Base-by-base conservation (phyloP, 192 early-diverging fungal species). In the Entomortierella chlamydospora region DNA sequence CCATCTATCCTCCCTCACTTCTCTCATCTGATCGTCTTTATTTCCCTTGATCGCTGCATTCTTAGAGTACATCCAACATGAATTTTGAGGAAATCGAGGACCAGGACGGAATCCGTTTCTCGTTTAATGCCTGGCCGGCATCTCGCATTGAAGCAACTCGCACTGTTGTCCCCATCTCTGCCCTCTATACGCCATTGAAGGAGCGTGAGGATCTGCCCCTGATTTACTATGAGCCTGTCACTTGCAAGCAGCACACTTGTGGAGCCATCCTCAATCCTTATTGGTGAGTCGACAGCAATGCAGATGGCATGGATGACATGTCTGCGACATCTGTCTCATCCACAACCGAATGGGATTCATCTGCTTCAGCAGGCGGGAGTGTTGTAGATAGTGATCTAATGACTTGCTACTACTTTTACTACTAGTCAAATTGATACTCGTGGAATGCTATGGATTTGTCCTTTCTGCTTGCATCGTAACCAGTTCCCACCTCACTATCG, bases 91-190 rank as follows among this genome's bases (percentile, higher is more conserved):
- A 91, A 52, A 91, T 96, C 51, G 91, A 99, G 90, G 98, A 99
- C 81, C 89, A 90, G 73, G 96, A 97, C 73, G 98, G 98, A 57
- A 89, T 98, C 67, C 91, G 98, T 23, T 93, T 97, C 80, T 94
- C 98, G 50, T 99, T 97, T 96, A 99, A 99, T 86, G 95, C 95
- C 31, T 95, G 96, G 89, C 97, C 98, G 18, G 91, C 92, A 72
- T 95, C 94, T 29, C 92, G 95, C 42, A 81, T 95, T 37, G 98
- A 99, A 70, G 96, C 96, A 18, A 98, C 94, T n/a, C 89, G 94
- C 49, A 91, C 94, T 61, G 95, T 99, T 25, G 95, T 99, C 0
- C 98, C 98, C 34, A 95, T 98, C 77, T 89, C 95, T 15, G 87
- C 90, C 59, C 85, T 98, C 60, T 98, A 98, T 84, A 99, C 97